Percentiles rank a stretch among this genome's conserved stretches.
Evolutionary conservation across 2,329 filamentous ascomycete species (phyloP).

Genomic region (Didymella sp.): DNA sequence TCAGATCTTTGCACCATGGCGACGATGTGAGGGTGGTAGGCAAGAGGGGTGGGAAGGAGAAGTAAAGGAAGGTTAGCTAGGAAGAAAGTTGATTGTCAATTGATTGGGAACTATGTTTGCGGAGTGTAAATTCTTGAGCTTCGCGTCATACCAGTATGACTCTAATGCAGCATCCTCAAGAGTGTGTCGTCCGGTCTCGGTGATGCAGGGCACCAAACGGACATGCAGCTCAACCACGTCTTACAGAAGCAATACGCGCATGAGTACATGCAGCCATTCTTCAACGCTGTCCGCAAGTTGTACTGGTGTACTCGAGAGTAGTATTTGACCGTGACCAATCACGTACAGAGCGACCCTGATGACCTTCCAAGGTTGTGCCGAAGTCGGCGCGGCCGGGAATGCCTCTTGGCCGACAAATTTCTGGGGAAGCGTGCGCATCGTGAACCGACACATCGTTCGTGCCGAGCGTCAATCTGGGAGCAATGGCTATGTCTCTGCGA

Average conservation of each 20-base stretch:
- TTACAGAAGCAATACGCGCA: constrained; percentile 8
- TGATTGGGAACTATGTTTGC: constrained; percentile 15
- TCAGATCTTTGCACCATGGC: constrained; percentile 75
- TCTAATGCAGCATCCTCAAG: constrained; percentile 26
- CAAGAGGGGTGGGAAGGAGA: constrained; percentile 14
- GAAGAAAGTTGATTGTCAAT: constrained; percentile 10
- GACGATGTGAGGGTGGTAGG: constrained; percentile 10
- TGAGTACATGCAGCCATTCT: constrained; percentile 7
- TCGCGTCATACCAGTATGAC: constrained; percentile 41
- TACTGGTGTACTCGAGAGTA: constrained; percentile 28
- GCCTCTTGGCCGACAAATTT: constrained; percentile 32
- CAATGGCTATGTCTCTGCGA: constrained; percentile 50
- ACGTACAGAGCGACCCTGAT: constrained; percentile 34
- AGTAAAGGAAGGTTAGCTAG: constrained; percentile 5
- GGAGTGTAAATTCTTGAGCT: constrained; percentile 26
- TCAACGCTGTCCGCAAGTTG: constrained; percentile 17
- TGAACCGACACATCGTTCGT: constrained; percentile 26
- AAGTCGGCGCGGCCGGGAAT: constrained; percentile 36
- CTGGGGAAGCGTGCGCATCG: constrained; percentile 27
- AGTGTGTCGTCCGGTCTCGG: constrained; percentile 34
- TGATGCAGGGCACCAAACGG: constrained; percentile 5
- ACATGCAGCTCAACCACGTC: constrained; percentile 9
- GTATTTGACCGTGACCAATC: constrained; percentile 41
- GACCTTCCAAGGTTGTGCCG: constrained; percentile 41
- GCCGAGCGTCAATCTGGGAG: constrained; percentile 25